Conservation (phyloP, 176 grass and related monocot species). For the Avena atlantica region DNA sequence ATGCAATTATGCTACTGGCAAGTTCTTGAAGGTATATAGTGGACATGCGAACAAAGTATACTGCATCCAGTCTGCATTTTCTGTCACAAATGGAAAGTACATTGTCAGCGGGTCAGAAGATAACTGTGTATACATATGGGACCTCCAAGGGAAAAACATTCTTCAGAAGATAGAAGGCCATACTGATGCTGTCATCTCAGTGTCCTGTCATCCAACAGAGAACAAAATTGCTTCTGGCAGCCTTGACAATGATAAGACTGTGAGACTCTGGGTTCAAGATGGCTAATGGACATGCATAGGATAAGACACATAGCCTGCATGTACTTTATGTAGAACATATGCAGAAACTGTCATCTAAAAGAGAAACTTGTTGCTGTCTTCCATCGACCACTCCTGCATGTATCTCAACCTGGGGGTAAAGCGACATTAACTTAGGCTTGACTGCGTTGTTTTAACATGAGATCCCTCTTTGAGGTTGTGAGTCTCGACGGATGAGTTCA, state of each 20-base stretch:
- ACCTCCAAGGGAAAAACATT: constrained; percentile 92
- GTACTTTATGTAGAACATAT: background rate
- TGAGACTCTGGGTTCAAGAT: constrained; percentile 87
- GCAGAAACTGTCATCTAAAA: background rate
- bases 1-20: constrained; percentile 76
- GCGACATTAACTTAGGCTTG: background rate
- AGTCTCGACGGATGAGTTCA: background rate
- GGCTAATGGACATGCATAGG: constrained; percentile 35
- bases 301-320: background rate
- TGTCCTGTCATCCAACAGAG: constrained; percentile 73
- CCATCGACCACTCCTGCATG: background rate
- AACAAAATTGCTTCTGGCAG: constrained; percentile 86
- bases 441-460: constrained; percentile 28
- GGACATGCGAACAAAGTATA: constrained; percentile 76
- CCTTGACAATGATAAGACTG: constrained; percentile 72
- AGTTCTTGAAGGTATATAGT: constrained; percentile 82
- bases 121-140: constrained; percentile 88
- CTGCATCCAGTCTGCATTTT: constrained; percentile 86
- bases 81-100: constrained; percentile 80
- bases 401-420: background rate
- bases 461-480: background rate
- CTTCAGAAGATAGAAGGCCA: constrained; percentile 95
- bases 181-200: constrained; percentile 71
- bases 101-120: constrained; percentile 92
- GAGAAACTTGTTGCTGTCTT: background rate